Conservation (phyloP, 2,329 filamentous ascomycete genomes). For the Calonectria naviculata region DNA sequence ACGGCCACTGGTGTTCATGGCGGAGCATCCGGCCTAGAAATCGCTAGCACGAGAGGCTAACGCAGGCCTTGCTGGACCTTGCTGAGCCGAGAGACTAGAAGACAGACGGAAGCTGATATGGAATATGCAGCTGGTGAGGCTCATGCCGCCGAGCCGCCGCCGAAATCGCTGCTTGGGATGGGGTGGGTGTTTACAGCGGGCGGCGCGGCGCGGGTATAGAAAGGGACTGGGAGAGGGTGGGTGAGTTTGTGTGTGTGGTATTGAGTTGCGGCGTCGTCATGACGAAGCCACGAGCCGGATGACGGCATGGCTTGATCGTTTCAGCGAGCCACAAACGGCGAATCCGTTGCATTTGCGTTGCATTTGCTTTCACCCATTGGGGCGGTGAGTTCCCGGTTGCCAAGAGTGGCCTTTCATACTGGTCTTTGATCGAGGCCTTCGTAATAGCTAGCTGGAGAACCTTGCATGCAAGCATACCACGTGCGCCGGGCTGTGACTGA, state of each 20-base stretch:
- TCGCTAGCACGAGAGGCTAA: conserved; percentile 22
- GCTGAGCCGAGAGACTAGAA: conserved; percentile 26
- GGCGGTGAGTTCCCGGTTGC: neutral
- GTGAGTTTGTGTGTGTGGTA: neutral
- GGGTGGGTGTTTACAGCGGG: too few species aligned
- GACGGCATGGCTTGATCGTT: conserved; percentile 1
- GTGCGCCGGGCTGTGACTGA: conserved; percentile 22
- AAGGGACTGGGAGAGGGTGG: neutral
- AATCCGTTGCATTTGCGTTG: neutral
- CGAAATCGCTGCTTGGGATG: neutral
- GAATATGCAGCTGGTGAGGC: conserved; percentile 24
- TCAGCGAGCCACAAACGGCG: conserved; percentile 7
- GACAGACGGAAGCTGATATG: conserved; percentile 28
- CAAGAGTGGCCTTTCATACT: neutral
- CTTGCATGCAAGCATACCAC: neutral
- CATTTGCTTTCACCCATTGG: neutral
- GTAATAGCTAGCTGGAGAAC: conserved; percentile 9
- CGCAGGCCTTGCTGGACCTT: conserved; percentile 21
- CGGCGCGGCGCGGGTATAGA: neutral
- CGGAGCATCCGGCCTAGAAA: neutral
- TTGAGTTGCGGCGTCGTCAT: neutral
- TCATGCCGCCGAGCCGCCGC: conserved; percentile 15
- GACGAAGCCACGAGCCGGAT: neutral
- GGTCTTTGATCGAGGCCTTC: neutral
- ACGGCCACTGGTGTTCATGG: neutral